These are phyloP conservation scores for Primulina tabacum DNA, from an alignment of 257 asterid genomes.

Conservation along the genomic window DNA sequence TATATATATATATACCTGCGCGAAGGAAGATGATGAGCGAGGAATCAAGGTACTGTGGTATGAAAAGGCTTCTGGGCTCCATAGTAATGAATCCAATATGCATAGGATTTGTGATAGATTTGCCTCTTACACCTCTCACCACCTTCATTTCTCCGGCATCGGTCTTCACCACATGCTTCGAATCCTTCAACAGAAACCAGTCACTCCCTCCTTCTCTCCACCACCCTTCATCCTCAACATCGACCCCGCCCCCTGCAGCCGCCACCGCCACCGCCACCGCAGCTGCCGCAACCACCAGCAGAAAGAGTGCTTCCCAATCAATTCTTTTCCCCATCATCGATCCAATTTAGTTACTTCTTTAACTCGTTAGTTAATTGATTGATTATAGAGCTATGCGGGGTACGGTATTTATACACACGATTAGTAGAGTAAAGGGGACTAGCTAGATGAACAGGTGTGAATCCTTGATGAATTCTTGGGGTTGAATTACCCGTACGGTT, in stretches of 20 bases:
- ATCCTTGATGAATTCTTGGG: too few species aligned
- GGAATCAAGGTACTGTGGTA: constrained; percentile 88
- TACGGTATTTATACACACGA: too few species aligned
- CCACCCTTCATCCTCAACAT: constrained; percentile 31
- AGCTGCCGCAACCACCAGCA: constrained; percentile 14
- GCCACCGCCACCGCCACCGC: constrained; percentile 28
- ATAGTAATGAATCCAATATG: constrained; percentile 72
- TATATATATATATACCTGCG: constrained; percentile 38
- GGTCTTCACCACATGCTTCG: constrained; percentile 51
- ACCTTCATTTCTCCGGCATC: constrained; percentile 74
- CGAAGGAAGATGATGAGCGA: constrained; percentile 64
- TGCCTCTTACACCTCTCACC: constrained; percentile 38
- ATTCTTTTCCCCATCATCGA: constrained; percentile 20
- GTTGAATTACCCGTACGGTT: too few species aligned
- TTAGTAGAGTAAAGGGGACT: constrained; percentile 4
- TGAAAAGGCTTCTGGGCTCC: constrained; percentile 73
- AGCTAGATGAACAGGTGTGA: constrained; percentile 19
- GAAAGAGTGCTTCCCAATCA: not conserved
- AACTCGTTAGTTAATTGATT: not conserved
- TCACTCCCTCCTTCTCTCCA: constrained; percentile 29
- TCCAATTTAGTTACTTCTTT: not conserved
- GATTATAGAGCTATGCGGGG: too few species aligned
- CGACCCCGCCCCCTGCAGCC: constrained; percentile 13
- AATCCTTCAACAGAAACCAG: constrained; percentile 53
- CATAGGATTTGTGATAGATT: constrained; percentile 35